Percentiles rank a stretch among this genome's conserved stretches.
Evolutionary conservation across 1,139 yeast species (phyloP).

Genomic region (Geotrichum aggregatum): DNA sequence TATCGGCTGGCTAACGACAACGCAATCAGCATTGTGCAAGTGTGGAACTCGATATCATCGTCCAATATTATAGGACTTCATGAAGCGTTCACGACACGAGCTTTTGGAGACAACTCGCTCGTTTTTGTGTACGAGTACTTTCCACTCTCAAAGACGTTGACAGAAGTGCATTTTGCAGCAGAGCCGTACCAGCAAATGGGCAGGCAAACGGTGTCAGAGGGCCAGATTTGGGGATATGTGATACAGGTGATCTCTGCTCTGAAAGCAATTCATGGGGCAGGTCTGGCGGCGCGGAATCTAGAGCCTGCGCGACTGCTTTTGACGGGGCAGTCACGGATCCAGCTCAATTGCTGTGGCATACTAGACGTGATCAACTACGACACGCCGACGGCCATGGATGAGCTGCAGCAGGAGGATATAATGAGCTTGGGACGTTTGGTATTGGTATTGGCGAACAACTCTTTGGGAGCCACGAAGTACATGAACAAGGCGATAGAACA

Average conservation of each 20-base stretch:
- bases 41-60: constrained; percentile 43
- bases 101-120: constrained; percentile 70
- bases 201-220: constrained; percentile 48
- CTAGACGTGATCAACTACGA: constrained; percentile 58
- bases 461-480: constrained; percentile 29
- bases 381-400: constrained; percentile 33
- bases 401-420: constrained; percentile 53
- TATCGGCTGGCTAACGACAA: constrained; percentile 59
- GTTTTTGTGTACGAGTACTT: constrained; percentile 62
- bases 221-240: constrained; percentile 67
- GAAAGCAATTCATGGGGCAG: constrained; percentile 55
- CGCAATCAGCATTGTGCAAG: constrained; percentile 48
- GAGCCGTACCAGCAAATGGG: constrained; percentile 26
- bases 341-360: constrained; percentile 68
- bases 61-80: constrained; percentile 63
- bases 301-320: constrained; percentile 68
- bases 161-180: constrained; percentile 50
- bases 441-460: constrained; percentile 48
- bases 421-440: constrained; percentile 54
- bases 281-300: constrained; percentile 59
- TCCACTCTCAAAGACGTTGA: constrained; percentile 58
- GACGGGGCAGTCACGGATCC: constrained; percentile 63
- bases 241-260: constrained; percentile 71
- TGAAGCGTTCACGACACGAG: constrained; percentile 84
- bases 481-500: constrained; percentile 26